A percentile compares a stretch with the other conserved stretches of the same genome.
phyloP scores from a whole-genome alignment of 192 early-diverging fungal species.

The Entrophospora sp. region DNA sequence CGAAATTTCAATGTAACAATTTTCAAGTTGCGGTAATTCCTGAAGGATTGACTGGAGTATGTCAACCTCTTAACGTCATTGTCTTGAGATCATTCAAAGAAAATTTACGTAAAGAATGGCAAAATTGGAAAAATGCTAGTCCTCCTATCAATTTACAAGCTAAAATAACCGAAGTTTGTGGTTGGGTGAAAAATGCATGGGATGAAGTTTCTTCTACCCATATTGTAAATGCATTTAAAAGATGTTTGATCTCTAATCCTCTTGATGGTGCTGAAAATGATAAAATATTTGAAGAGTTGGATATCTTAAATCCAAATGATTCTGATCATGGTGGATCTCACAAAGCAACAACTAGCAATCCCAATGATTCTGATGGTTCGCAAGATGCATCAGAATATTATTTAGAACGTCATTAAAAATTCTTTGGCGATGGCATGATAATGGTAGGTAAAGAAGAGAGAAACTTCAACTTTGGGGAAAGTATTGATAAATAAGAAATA shows the following conservation, averaged over 20 bases:
- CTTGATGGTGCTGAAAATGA: not conserved
- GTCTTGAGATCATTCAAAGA: not conserved
- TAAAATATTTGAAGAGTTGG: too few relatives aligned
- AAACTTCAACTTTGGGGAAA: too few relatives aligned
- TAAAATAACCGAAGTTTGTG: not conserved
- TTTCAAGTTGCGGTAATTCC: not conserved
- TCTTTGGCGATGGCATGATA: too few relatives aligned
- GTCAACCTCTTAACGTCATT: not conserved
- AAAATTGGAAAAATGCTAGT: not conserved
- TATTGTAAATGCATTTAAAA: not conserved
- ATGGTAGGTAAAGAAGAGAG: too few relatives aligned
- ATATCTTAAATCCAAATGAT: too few relatives aligned
- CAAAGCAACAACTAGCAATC: too few relatives aligned
- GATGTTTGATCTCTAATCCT: not conserved
- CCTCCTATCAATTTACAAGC: not conserved
- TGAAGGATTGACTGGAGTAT: not conserved
- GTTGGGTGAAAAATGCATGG: conserved; percentile 4
- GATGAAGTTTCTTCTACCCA: not conserved
- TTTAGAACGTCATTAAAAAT: too few relatives aligned
- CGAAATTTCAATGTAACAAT: not conserved
- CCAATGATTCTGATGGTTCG: too few relatives aligned
- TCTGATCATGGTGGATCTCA: too few relatives aligned
- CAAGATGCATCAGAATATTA: too few relatives aligned
- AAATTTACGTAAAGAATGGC: not conserved
- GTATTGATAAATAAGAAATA: too few relatives aligned